These are phyloP conservation scores for Diplodia intermedia DNA, from an alignment of 2,329 filamentous ascomycete species.

Conservation along the genomic window DNA sequence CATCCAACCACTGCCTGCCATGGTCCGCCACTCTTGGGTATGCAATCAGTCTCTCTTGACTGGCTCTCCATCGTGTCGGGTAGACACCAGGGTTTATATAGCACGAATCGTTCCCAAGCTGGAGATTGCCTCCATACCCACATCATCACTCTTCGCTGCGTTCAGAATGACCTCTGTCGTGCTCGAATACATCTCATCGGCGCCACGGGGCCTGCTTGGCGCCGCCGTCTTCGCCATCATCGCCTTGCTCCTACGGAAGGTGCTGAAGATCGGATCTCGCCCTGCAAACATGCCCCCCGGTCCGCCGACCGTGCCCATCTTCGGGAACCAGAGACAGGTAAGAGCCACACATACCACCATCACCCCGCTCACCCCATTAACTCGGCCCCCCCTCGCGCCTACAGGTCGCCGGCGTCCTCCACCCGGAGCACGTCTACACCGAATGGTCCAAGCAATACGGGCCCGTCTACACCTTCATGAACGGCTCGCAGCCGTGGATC, in stretches of 20 bases:
- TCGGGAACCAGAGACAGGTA: constrained; percentile 59
- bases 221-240: neutral
- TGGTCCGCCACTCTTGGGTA: neutral
- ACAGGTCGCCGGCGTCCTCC: neutral
- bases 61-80: neutral
- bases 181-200: neutral
- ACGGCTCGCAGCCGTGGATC: constrained; percentile 46
- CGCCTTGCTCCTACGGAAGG: neutral
- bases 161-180: neutral
- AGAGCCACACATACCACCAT: neutral
- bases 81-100: neutral
- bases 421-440: constrained; percentile 55
- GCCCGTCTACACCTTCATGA: constrained; percentile 59
- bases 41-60: neutral
- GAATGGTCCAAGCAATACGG: constrained; percentile 62
- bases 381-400: too few species aligned
- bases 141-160: neutral
- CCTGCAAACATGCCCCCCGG: constrained; percentile 55
- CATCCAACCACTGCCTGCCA: neutral
- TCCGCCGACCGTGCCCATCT: constrained; percentile 58
- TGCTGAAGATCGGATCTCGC: constrained; percentile 36
- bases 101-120: neutral
- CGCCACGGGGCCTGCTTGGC: neutral
- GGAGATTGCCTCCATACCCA: neutral
- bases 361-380: neutral